These are phyloP conservation scores for Lactarius hatsudake DNA, from an alignment of 768 basidiomycete genomes.

Conservation along the genomic window DNA sequence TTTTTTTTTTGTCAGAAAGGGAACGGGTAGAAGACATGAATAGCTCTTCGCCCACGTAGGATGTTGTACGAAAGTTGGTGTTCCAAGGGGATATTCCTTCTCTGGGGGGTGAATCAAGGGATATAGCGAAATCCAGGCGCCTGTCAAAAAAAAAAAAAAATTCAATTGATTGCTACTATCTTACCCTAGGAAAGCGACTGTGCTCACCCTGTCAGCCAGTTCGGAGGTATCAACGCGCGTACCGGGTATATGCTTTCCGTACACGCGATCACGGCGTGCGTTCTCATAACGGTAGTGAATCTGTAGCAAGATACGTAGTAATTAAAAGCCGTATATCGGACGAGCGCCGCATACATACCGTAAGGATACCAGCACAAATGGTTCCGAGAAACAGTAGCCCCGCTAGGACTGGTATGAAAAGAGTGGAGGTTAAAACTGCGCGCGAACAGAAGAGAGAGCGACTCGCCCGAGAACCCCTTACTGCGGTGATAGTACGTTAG, in stretches of 20 bases:
- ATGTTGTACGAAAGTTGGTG: neutral
- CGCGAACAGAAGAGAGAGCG: neutral
- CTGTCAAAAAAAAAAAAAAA: conserved; percentile 34
- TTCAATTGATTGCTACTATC: neutral
- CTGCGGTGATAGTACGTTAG: conserved; percentile 33
- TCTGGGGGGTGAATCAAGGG: conserved; percentile 26
- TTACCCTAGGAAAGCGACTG: neutral
- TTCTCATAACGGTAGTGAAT: conserved; percentile 65
- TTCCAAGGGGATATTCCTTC: neutral
- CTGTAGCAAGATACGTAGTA: conserved; percentile 34
- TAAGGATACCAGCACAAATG: conserved; percentile 48
- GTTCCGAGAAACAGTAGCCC: conserved; percentile 57
- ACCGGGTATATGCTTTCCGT: conserved; percentile 49
- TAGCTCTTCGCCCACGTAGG: neutral
- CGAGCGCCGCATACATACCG: conserved; percentile 36
- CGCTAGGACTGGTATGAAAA: conserved; percentile 40
- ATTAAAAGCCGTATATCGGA: neutral
- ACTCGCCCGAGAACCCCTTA: conserved; percentile 56
- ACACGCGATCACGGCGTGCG: conserved; percentile 47
- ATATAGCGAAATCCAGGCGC: conserved; percentile 62
- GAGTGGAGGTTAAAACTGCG: conserved; percentile 15
- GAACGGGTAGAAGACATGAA: neutral
- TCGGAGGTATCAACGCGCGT: conserved; percentile 59
- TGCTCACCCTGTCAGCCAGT: conserved; percentile 60
- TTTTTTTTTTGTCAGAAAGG: neutral